Evolutionary conservation across 1,139 yeast species (phyloP), one percentile per base, ranked within the genome.

Genomic region (Suhomyces bokatorum): DNA sequence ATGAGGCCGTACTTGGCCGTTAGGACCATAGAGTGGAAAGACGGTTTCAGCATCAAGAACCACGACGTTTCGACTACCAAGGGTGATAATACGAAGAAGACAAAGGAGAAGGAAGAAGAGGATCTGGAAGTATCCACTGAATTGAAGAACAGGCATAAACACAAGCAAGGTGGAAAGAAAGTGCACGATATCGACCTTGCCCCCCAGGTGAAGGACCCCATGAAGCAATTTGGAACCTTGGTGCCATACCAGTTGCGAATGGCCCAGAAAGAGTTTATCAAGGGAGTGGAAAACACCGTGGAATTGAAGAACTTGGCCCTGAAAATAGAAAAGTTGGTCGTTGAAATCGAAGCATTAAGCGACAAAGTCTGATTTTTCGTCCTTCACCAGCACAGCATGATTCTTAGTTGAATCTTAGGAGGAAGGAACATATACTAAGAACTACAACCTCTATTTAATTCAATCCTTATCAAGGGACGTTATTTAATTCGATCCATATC

Each of bases 201-300:
- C 4, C 22, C 35, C 14, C 30, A 33, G 12, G 33, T 35, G 12
- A 39, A 52, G 40, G 73, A 78, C 53, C 82, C 83, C 0, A 60
- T 78, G 10, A 46, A 58, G 33, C 81, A 78, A 64, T 80, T 80
- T 60, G 82, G 83, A 0, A 70, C 70, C 0, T 52, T 80, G 20
- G 78, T 73, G 3, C 81, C 83, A 6, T 55, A 56, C 35, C 73
- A 67, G 39, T 59, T 80, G 20, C 59, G 68, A 32, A 53, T 59
- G 36, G 63, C 81, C 0, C 83, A 80, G 54, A 37, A 33, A 0
- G 49, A 57, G 33, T 80, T 79, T 51, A 50, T 44, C 6, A 36
- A 45, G 2, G 71, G 72, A 1, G 44, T 79, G 15, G 49, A 48
- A 2, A 50, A 51, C 15, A 52, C 68, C 11, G 55, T 77, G 6